A percentile compares a stretch with the other conserved stretches of the same genome.
These are phyloP conservation scores for Dothistroma pini DNA, from an alignment of 2,329 filamentous ascomycete species.

Conservation along the genomic window DNA sequence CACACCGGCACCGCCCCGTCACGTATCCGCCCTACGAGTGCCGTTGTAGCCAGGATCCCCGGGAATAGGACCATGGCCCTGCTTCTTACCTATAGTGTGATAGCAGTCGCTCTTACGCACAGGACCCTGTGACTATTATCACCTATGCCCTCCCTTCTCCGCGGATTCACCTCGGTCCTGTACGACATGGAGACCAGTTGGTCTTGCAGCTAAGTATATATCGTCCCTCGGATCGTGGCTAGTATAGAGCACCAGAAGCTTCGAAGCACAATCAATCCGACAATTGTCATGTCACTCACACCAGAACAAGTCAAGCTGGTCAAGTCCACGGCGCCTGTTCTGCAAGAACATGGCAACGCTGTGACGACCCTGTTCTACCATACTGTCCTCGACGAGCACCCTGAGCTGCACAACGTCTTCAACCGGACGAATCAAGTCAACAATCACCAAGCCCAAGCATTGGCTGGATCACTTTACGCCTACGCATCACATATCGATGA, in stretches of 20 bases:
- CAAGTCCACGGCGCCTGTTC: slow-evolving; percentile 66
- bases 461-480: slow-evolving; percentile 65
- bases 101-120: background rate
- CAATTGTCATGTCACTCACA: slow-evolving; percentile 48
- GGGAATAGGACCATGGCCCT: background rate
- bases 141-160: background rate
- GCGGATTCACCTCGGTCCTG: background rate
- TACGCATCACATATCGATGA: slow-evolving; percentile 71
- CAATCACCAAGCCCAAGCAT: slow-evolving; percentile 64
- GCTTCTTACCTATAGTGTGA: background rate
- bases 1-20: background rate
- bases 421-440: slow-evolving; percentile 66
- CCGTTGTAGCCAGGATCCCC: background rate
- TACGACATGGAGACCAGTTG: background rate
- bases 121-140: background rate
- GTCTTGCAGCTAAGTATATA: slow-evolving; percentile 1
- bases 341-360: slow-evolving; percentile 62
- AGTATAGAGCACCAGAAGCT: background rate
- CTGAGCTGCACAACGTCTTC: slow-evolving; percentile 66
- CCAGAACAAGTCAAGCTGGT: slow-evolving; percentile 61
- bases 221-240: background rate
- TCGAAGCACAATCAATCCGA: background rate
- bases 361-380: slow-evolving; percentile 72
- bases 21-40: background rate
- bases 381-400: slow-evolving; percentile 62